Evolutionary conservation across 306 rosid genomes (phyloP).

Genomic region (Prunus mongolica): DNA sequence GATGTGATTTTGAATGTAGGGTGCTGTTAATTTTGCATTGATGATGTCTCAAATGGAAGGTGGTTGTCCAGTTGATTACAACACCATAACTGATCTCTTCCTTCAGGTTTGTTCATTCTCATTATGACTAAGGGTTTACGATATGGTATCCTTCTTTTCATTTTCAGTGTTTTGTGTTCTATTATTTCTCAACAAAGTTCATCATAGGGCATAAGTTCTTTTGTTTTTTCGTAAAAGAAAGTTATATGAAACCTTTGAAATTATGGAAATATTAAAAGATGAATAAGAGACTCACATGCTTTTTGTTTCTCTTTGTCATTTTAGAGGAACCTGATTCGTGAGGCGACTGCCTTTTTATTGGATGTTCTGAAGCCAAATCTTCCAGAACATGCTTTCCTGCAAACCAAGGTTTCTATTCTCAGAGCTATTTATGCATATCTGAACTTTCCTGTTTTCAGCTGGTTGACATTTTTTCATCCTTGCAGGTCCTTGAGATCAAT

Average conservation of each 20-base stretch:
- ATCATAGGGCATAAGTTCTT: background rate
- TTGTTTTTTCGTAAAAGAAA: background rate
- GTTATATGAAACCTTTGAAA: background rate
- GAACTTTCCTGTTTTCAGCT: slow-evolving; percentile 15
- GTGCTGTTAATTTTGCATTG: slow-evolving; percentile 98
- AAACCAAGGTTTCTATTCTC: slow-evolving; percentile 68
- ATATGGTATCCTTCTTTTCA: background rate
- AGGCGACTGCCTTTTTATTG: slow-evolving; percentile 94
- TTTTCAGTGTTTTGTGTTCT: background rate
- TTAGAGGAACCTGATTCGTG: slow-evolving; percentile 96
- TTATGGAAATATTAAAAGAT: background rate
- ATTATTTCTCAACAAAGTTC: background rate
- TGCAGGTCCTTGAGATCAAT: slow-evolving; percentile 93
- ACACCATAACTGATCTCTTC: slow-evolving; percentile 96
- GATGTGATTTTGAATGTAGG: slow-evolving; percentile 47
- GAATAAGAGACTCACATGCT: background rate
- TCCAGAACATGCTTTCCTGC: slow-evolving; percentile 91
- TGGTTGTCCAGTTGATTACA: slow-evolving; percentile 96
- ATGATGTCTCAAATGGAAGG: slow-evolving; percentile 99
- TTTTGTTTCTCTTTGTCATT: slow-evolving; percentile 15
- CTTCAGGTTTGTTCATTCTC: slow-evolving; percentile 68
- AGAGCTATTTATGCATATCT: background rate
- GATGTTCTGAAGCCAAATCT: slow-evolving; percentile 97
- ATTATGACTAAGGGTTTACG: background rate
- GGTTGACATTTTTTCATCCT: slow-evolving; percentile 19